These are phyloP conservation scores for Neophaeococcomyces mojaviensis DNA, from an alignment of 2,329 filamentous ascomycete genomes.

Conservation along the genomic window DNA sequence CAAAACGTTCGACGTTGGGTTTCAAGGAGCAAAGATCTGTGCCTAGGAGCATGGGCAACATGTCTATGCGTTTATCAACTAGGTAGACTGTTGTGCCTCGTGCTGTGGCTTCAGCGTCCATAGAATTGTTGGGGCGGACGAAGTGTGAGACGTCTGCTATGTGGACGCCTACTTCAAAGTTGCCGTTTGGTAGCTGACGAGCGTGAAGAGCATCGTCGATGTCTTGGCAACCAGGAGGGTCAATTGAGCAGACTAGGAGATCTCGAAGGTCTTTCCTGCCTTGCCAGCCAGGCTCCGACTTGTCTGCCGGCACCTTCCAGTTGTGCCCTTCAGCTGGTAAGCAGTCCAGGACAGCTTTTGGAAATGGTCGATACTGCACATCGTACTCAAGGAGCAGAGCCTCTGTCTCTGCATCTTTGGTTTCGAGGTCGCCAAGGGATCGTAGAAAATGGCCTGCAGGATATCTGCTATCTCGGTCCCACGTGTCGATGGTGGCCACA, in stretches of 20 bases:
- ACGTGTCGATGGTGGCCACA: constrained; percentile 86
- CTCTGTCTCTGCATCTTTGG: constrained; percentile 95
- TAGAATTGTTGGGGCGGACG: constrained; percentile 91
- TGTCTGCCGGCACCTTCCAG: constrained; percentile 80
- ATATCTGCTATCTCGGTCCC: constrained; percentile 89
- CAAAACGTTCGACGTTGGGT: constrained; percentile 90
- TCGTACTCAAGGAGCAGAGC: constrained; percentile 90
- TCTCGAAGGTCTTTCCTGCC: constrained; percentile 75
- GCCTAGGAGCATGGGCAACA: constrained; percentile 92
- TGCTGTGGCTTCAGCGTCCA: constrained; percentile 91
- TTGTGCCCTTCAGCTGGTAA: constrained; percentile 83
- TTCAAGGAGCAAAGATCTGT: constrained; percentile 96
- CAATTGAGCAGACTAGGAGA: constrained; percentile 91
- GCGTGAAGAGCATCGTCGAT: constrained; percentile 97
- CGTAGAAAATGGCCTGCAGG: constrained; percentile 90
- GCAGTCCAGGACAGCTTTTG: constrained; percentile 90
- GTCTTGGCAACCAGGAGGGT: constrained; percentile 91
- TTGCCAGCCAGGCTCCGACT: constrained; percentile 77
- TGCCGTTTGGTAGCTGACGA: constrained; percentile 75
- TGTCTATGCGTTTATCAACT: constrained; percentile 98
- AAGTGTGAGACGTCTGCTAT: constrained; percentile 99
- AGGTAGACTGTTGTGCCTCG: constrained; percentile 95
- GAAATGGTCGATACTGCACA: constrained; percentile 94
- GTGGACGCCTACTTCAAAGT: constrained; percentile 92
- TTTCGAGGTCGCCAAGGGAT: constrained; percentile 86